These are phyloP conservation scores for Neurospora sp. DNA, from an alignment of 495 filamentous ascomycete species.

Conservation along the genomic window DNA sequence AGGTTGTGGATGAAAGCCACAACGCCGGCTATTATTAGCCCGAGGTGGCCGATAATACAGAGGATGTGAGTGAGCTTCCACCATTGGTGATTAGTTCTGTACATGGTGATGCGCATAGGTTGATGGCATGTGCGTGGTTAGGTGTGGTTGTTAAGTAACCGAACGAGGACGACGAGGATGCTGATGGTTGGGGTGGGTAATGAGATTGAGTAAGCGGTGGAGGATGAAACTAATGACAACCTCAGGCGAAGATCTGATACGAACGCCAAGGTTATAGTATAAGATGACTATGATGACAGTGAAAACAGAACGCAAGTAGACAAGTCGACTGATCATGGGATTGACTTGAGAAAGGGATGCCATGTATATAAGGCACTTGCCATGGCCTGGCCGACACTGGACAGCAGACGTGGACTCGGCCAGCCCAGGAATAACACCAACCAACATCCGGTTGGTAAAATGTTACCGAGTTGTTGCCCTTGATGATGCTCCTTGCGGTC, in stretches of 20 bases:
- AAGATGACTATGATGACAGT: neutral
- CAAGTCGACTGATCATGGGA: neutral
- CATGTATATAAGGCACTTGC: neutral
- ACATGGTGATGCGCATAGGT: conserved; percentile 10
- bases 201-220: neutral
- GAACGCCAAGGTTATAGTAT: neutral
- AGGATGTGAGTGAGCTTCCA: conserved; percentile 21
- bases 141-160: neutral
- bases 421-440: neutral
- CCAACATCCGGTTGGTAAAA: neutral
- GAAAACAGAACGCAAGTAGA: neutral
- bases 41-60: conserved; percentile 17
- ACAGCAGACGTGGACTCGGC: neutral
- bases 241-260: neutral
- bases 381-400: neutral
- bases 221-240: neutral
- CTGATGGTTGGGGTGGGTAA: neutral
- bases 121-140: neutral
- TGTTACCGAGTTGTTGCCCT: neutral
- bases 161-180: neutral
- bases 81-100: conserved; percentile 17
- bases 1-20: conserved; percentile 15
- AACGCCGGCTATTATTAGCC: conserved; percentile 10
- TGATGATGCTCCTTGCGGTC: neutral
- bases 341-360: neutral